Evolutionary conservation across 495 filamentous ascomycete species (phyloP).

Genomic region (Aspergillus avenaceus): DNA sequence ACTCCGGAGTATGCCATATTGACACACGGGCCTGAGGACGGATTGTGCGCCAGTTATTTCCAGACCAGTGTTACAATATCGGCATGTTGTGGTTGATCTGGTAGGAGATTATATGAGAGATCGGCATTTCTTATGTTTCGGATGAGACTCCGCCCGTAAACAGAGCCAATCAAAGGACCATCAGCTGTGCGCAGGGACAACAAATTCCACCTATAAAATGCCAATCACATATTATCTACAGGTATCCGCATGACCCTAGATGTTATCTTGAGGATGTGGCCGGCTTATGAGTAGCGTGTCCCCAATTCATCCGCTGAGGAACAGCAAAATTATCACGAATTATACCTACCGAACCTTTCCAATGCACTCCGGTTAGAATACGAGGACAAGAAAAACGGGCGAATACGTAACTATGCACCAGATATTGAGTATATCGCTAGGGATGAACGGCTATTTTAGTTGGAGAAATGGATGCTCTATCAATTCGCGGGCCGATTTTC

Average conservation of each 20-base stretch:
- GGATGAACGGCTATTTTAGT: too few relatives aligned
- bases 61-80: neutral
- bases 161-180: neutral
- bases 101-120: neutral
- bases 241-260: neutral
- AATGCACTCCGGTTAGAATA: too few relatives aligned
- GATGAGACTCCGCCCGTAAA: neutral
- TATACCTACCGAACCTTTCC: too few relatives aligned
- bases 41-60: neutral
- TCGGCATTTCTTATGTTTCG: neutral
- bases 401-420: too few relatives aligned
- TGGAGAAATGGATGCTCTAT: slow-evolving; percentile 5
- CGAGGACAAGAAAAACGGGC: too few relatives aligned
- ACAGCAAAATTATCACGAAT: too few relatives aligned
- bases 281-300: too few relatives aligned
- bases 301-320: too few relatives aligned
- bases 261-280: neutral
- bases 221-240: neutral
- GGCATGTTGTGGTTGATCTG: neutral
- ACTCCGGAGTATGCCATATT: neutral
- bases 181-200: neutral
- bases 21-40: neutral
- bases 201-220: neutral
- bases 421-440: too few relatives aligned
- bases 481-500: slow-evolving; percentile 6